Evolutionary conservation across 1,284 basidiomycete genomes (phyloP), one percentile per base, ranked within the genome.

Genomic region (Fomes fomentarius): DNA sequence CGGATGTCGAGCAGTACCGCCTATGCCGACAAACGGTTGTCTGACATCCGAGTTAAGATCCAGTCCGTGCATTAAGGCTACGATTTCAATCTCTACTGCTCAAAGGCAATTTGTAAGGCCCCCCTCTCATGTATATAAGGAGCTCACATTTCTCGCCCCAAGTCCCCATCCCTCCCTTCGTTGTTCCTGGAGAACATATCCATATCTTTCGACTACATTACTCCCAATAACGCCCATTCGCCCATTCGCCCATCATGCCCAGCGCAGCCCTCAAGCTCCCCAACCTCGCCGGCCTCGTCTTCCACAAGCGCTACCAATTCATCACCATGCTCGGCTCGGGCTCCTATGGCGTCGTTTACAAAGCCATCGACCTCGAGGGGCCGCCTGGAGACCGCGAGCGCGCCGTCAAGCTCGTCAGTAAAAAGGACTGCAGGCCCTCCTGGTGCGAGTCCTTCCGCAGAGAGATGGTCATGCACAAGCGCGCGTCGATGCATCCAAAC

Each of bases 341-440:
- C 8, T 33, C 47, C 24, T 54, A 31, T 15, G 53, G 53, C 12
- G 37, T 50, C 24, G 53, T 54, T 43, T 54, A 50, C 38, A 15
- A 35, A 10, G 53, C 53, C n/a, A 24, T 82, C 54, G 74, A 77
- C 37, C 73, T 79, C 37, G 74, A 87, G 22, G 84, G 84, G n/a
- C 67, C 79, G 14, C 84, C 83, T 26, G 82, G 81, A 5, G 85
- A 84, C 68, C 84, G 84, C 33, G 80, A 83, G 7, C 37, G 41
- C 4, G 57, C 60, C 26, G 30, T 50, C 19, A 50, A 61, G 37
- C 14, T 57, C 33, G 64, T 68, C 14, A 58, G 61, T 37, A 69
- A 70, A 49, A 55, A 64, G 35, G 37, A 63, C 21, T 56, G 47
- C 17, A 34, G 19, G 14, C 38, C 44, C 2, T 17, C 30, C n/a